Evolutionary conservation across 257 asterid genomes (phyloP).

Genomic region (Solanum sejunctum): DNA sequence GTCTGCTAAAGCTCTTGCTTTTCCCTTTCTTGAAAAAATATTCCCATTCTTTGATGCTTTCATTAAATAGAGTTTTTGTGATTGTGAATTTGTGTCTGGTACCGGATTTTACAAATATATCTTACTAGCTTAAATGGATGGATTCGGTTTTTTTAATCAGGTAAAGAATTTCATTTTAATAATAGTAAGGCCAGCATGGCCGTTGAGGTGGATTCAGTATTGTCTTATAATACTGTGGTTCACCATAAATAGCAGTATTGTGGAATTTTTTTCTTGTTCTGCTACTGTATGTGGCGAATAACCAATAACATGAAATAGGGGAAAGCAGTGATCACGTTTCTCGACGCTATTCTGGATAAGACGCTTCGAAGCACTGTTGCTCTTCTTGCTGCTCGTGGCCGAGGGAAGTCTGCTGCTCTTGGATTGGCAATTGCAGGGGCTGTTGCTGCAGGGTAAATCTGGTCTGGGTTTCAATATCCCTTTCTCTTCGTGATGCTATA

Average conservation of each 20-base stretch:
- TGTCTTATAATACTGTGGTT: neutral
- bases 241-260: neutral
- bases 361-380: constrained; percentile 86
- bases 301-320: constrained; percentile 32
- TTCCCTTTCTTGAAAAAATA: neutral
- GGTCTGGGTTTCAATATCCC: neutral
- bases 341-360: constrained; percentile 85
- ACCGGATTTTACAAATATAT: neutral
- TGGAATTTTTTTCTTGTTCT: neutral
- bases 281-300: neutral
- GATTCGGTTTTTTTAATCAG: neutral
- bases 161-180: neutral
- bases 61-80: neutral
- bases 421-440: constrained; percentile 97
- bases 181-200: neutral
- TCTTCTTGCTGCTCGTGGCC: constrained; percentile 90
- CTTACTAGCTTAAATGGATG: neutral
- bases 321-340: constrained; percentile 77
- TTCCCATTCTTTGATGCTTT: neutral
- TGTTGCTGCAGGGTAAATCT: constrained; percentile 77
- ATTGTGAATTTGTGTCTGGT: neutral
- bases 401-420: constrained; percentile 99
- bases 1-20: neutral
- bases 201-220: neutral
- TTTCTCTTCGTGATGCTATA: neutral